Base-by-base conservation (phyloP, 305 asterid species). In the Fraxinus dipetala region DNA sequence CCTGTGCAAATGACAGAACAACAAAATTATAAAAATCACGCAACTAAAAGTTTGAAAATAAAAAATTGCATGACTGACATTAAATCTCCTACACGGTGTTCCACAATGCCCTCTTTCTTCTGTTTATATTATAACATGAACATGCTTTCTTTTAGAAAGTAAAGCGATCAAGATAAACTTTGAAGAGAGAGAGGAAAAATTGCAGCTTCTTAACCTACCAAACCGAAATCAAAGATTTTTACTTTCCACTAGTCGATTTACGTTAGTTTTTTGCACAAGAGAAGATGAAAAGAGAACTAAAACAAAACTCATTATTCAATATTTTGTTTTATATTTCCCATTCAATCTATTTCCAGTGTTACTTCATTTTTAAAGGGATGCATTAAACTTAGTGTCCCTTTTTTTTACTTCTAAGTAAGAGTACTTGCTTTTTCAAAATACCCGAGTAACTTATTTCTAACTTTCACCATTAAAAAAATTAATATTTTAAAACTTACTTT, bases 1-100 rank as follows among this genome's bases (percentile, higher is more conserved):
- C 85, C 90, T 87, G 75, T 79, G 73, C 11, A 81, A 48, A 69
- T 22, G 54, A 76, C 70, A 67, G 84, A 76, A 72, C 82, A 77
- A 43, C 36, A 72, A 85, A 65, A 22, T n/a, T 43, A 54, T 18
- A 63, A 75, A 18, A 79, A 74, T 24, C 34, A 75, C 18, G 35
- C 51, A 69, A 30, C 31, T 24, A 63, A 72, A 54, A 13, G 38
- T 70, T 28, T 16, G 43, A 70, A 70, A 31, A 16, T 32, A 30
- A 6, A 7, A 70, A 35, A 70, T 70, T 26, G 16, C 9, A 31
- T 32, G 40, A 70, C 43, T 31, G 13, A 30, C 45, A 70, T 70
- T 70, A 70, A 14, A 70, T 70, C 76, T 70, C 22, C 24, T 31
- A 32, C 7, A 70, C 24, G 18, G 22, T 31, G 40, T 70, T 70